Evolutionary conservation across 768 basidiomycete genomes (phyloP).

Genomic region (Calocybe indica): DNA sequence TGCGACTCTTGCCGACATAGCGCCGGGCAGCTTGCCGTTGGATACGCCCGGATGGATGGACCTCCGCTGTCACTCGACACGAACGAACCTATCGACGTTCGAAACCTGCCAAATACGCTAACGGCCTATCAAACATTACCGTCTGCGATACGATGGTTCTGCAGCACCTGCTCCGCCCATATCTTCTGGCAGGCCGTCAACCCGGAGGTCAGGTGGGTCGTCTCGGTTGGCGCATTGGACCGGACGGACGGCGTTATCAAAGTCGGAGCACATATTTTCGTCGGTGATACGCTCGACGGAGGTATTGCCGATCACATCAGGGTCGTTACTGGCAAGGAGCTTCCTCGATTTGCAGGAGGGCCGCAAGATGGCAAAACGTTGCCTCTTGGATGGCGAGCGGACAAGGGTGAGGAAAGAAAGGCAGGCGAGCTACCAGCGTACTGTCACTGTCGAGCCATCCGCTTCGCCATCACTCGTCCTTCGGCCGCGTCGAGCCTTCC

Average conservation of each 20-base stretch:
- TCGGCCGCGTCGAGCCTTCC: conserved; percentile 7
- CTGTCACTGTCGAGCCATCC: conserved; percentile 12
- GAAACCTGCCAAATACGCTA: conserved; percentile 2
- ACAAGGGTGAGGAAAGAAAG: neutral
- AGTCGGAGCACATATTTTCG: conserved; percentile 7
- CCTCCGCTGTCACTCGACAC: conserved; percentile 6
- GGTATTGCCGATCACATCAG: conserved; percentile 12
- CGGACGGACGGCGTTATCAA: conserved; percentile 8
- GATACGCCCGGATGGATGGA: conserved; percentile 9
- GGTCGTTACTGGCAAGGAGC: conserved; percentile 6
- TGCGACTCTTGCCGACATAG: conserved; percentile 23
- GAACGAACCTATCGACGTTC: conserved; percentile 7
- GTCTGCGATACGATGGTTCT: conserved; percentile 11
- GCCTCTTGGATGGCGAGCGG: conserved; percentile 5
- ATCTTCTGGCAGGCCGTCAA: conserved; percentile 10
- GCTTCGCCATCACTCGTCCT: conserved; percentile 14
- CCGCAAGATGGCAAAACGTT: neutral
- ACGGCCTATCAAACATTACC: conserved; percentile 9
- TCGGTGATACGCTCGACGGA: conserved; percentile 13
- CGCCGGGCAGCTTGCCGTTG: conserved; percentile 17
- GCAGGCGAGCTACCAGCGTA: conserved; percentile 6
- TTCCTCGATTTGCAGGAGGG: conserved; percentile 7
- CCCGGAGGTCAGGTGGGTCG: conserved; percentile 6
- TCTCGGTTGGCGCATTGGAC: conserved; percentile 10
- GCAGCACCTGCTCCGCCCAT: conserved; percentile 11